Conservation (phyloP, 176 grass and related monocot genomes). For the Musa itinerans region DNA sequence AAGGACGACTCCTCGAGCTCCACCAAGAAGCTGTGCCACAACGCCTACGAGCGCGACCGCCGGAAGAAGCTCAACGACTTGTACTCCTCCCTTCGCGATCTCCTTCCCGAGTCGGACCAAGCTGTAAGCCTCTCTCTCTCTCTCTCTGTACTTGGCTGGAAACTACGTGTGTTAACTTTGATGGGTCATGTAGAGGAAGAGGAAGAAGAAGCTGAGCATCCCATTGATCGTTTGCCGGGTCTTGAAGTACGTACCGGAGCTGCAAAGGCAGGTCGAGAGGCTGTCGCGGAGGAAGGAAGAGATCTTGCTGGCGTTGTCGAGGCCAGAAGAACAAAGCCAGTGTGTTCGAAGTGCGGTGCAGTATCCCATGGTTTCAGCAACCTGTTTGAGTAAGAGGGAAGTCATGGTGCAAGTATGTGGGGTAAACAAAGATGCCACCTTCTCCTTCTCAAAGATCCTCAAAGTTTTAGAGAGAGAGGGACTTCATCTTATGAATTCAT, state of each 20-base stretch:
- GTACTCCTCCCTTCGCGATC: constrained; percentile 58
- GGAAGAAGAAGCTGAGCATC: constrained; percentile 83
- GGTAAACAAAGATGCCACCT: constrained; percentile 19
- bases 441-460: constrained; percentile 46
- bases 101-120: constrained; percentile 60
- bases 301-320: constrained; percentile 28
- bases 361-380: constrained; percentile 41
- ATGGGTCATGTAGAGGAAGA: not conserved
- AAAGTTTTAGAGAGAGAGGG: constrained; percentile 61
- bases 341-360: not conserved
- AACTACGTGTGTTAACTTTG: not conserved
- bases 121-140: constrained; percentile 22
- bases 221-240: constrained; percentile 55
- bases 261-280: constrained; percentile 48
- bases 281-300: constrained; percentile 58
- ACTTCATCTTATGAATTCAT: constrained; percentile 46
- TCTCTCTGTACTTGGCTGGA: not conserved
- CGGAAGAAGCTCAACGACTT: constrained; percentile 83
- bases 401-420: constrained; percentile 65
- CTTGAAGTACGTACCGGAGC: constrained; percentile 77
- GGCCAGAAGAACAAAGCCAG: constrained; percentile 1
- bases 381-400: constrained; percentile 44
- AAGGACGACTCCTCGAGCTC: constrained; percentile 23
- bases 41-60: constrained; percentile 83
- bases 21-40: constrained; percentile 67